Evolutionary conservation across 768 basidiomycete species (phyloP).

Genomic region (Epithele typhae): DNA sequence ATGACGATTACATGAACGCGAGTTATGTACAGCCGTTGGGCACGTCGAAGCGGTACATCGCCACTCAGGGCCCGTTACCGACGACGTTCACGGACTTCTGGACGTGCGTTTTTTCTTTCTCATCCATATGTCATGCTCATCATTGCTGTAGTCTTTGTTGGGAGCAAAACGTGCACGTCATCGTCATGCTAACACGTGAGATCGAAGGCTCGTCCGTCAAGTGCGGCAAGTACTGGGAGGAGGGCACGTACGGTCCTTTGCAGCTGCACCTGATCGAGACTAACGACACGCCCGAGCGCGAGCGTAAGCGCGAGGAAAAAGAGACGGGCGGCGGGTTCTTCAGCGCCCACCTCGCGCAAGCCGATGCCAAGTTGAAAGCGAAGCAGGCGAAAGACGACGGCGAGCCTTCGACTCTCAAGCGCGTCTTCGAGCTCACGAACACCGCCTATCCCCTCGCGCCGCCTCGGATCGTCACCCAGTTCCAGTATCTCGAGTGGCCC

Average conservation of each 20-base stretch:
- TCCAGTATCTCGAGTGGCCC: constrained; percentile 95
- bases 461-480: constrained; percentile 70
- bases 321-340: constrained; percentile 32
- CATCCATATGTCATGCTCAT: background rate
- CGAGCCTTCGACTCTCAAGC: constrained; percentile 38
- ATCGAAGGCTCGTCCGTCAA: constrained; percentile 86
- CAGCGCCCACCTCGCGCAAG: constrained; percentile 29
- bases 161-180: constrained; percentile 93
- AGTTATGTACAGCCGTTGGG: constrained; percentile 87
- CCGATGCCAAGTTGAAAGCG: constrained; percentile 1
- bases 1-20: constrained; percentile 93
- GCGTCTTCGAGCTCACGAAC: constrained; percentile 68
- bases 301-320: constrained; percentile 20
- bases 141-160: constrained; percentile 85
- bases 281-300: constrained; percentile 40
- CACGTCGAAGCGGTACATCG: constrained; percentile 82
- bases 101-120: constrained; percentile 58
- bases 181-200: constrained; percentile 95
- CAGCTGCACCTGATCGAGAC: constrained; percentile 50
- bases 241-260: constrained; percentile 65
- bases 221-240: constrained; percentile 87
- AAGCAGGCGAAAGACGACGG: constrained; percentile 7
- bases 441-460: constrained; percentile 52
- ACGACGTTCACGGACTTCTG: constrained; percentile 92
- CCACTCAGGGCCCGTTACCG: constrained; percentile 91